These are phyloP conservation scores for Quercus ilex DNA, from an alignment of 306 rosid genomes.

Conservation along the genomic window DNA sequence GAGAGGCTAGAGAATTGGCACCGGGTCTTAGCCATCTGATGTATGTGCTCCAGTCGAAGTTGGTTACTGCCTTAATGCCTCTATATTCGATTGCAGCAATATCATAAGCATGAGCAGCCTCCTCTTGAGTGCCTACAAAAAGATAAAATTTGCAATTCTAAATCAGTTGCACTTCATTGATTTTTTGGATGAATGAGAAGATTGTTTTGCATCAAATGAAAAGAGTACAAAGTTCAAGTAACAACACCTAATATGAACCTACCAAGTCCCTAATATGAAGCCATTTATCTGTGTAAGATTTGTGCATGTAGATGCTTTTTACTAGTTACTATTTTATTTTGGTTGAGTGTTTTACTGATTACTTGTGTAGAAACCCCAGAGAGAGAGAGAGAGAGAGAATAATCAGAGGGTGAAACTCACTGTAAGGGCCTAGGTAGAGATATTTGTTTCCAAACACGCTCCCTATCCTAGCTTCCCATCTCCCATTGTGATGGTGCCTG, in stretches of 20 bases:
- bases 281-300: not conserved
- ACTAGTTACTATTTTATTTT: too few relatives aligned
- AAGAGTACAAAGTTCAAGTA: too few relatives aligned
- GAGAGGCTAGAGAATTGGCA: constrained; percentile 31
- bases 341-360: too few relatives aligned
- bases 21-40: constrained; percentile 45
- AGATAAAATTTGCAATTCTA: not conserved
- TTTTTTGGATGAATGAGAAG: too few relatives aligned
- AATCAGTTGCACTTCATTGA: not conserved
- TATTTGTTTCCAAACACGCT: constrained; percentile 53
- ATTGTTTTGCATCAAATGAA: too few relatives aligned
- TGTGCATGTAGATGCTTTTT: not conserved
- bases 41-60: constrained; percentile 47
- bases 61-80: constrained; percentile 46
- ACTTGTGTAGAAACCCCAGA: too few relatives aligned
- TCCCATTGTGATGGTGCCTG: constrained; percentile 52
- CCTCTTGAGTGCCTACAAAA: constrained; percentile 46
- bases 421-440: constrained; percentile 44
- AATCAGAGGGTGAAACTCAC: constrained; percentile 15
- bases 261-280: not conserved
- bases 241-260: too few relatives aligned
- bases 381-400: too few relatives aligned
- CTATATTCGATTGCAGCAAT: constrained; percentile 50
- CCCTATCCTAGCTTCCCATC: constrained; percentile 60
- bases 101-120: constrained; percentile 49